Base-by-base conservation (phyloP, 768 basidiomycete genomes). In the Pleurotus eryngii region DNA sequence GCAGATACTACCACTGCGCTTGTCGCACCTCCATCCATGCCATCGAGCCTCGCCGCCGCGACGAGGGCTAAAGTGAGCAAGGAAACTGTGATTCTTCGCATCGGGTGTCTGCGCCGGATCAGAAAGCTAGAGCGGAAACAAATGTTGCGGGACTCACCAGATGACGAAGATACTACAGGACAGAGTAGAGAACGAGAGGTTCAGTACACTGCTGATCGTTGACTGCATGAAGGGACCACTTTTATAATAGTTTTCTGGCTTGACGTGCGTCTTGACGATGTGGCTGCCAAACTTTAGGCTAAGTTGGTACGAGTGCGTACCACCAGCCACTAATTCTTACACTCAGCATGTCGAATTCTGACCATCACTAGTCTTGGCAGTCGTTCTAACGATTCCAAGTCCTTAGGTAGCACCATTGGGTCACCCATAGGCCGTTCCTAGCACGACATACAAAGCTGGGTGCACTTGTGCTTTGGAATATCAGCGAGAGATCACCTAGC, bases 81-180 rank as follows among this genome's bases (percentile, higher is more conserved):
- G 51, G 51, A 54, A 54, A 54, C 39, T n/a, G 51, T 54, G 18
- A 54, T 54, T 38, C 51, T 39, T 17, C 51, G 51, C 51, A 54
- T 54, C 51, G 24, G 24, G n/a, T 35, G 24, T n/a, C 51, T 42
- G 37, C 39, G 3, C n/a, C 24, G 7, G 14, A 38, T 54, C n/a
- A 51, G 9, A n/a, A 43, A 20, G 20, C 42, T n/a, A 7, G n/a
- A 11, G 14, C 38, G n/a, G 22, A 24, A 5, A 26, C 15, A 24
- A 26, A 24, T 18, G 22, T 17, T 18, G 15, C 8, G 18, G 9
- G 17, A 54, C 51, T n/a, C 18, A 54, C 51, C 51, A 42, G 51
- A 54, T 54, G 51, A 43, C 51, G 51, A 54, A 38, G 51, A 42
- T 45, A 45, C 30, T 35, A 35, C 17, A 15, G 22, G 49, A n/a